phyloP scores from a whole-genome alignment of 2,329 filamentous ascomycete species.

The Colletotrichum higginsianum region DNA sequence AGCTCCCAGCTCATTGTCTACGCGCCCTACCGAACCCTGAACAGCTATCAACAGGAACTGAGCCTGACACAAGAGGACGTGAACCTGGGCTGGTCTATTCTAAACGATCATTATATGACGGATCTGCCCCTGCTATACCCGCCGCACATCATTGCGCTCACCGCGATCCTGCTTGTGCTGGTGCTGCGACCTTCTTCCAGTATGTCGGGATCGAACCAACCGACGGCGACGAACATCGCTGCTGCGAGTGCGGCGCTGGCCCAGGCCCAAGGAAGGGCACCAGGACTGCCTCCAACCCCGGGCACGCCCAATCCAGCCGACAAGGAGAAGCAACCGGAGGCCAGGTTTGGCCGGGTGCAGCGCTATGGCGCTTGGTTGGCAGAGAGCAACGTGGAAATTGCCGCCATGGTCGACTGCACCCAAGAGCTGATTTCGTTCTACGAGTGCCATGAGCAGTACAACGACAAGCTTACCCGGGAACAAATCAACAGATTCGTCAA shows the following conservation, averaged over 20 bases:
- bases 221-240: conserved; percentile 60
- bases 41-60: conserved; percentile 78
- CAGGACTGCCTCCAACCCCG: conserved; percentile 38
- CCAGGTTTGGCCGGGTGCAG: conserved; percentile 75
- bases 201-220: conserved; percentile 49
- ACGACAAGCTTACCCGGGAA: conserved; percentile 71
- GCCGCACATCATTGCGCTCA: conserved; percentile 91
- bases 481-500: conserved; percentile 73
- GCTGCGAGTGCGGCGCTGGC: conserved; percentile 65
- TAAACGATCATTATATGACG: conserved; percentile 94
- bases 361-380: conserved; percentile 83
- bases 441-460: conserved; percentile 76
- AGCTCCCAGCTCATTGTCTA: conserved; percentile 90
- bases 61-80: conserved; percentile 83
- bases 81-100: conserved; percentile 82
- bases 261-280: conserved; percentile 53
- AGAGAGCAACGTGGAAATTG: conserved; percentile 87
- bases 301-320: conserved; percentile 40
- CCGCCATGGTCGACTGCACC: conserved; percentile 88
- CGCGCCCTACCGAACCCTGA: conserved; percentile 89
- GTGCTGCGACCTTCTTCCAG: conserved; percentile 76
- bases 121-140: conserved; percentile 89
- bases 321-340: conserved; percentile 67
- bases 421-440: conserved; percentile 95
- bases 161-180: conserved; percentile 87